Conservation (phyloP, 805 yeast genomes). For the Torulaspora maleeae region DNA sequence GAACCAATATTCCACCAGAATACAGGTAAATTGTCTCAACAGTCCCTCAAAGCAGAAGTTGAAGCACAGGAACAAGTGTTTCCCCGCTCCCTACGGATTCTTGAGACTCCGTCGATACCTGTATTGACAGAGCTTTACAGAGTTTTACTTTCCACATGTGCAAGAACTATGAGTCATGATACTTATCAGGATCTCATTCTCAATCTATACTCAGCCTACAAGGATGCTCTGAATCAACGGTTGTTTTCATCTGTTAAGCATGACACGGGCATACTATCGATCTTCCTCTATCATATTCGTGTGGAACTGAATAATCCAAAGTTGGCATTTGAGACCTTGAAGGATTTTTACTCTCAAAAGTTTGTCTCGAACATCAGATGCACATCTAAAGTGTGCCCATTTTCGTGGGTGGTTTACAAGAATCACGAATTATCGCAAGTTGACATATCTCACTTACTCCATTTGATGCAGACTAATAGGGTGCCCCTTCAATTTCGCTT, state of each 20-base stretch:
- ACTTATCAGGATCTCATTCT: conserved; percentile 18
- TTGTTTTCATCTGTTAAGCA: conserved; percentile 9
- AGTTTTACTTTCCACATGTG: conserved; percentile 17
- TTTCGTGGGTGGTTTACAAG: conserved; percentile 25
- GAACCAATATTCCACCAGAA: conserved; percentile 22
- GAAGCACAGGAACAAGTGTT: conserved; percentile 8
- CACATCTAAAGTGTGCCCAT: conserved; percentile 20
- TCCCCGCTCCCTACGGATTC: conserved; percentile 11
- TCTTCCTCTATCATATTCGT: conserved; percentile 20
- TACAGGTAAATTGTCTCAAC: conserved; percentile 6
- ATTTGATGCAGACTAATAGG: conserved; percentile 22
- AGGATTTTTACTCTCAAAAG: conserved; percentile 20
- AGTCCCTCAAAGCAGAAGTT: conserved; percentile 10
- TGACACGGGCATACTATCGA: conserved; percentile 24
- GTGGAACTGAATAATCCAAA: conserved; percentile 18
- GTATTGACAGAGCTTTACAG: conserved; percentile 26
- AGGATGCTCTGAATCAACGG: conserved; percentile 3
- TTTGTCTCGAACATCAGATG: conserved; percentile 11
- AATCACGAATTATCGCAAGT: conserved; percentile 16
- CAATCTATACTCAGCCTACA: conserved; percentile 19
- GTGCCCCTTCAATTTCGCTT: conserved; percentile 26
- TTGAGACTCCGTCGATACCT: conserved; percentile 14
- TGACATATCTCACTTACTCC: conserved; percentile 19
- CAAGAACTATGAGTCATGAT: conserved; percentile 10
- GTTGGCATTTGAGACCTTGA: conserved; percentile 25